These are phyloP conservation scores for Candida fluviatilis DNA, from an alignment of 805 yeast genomes.

Conservation along the genomic window DNA sequence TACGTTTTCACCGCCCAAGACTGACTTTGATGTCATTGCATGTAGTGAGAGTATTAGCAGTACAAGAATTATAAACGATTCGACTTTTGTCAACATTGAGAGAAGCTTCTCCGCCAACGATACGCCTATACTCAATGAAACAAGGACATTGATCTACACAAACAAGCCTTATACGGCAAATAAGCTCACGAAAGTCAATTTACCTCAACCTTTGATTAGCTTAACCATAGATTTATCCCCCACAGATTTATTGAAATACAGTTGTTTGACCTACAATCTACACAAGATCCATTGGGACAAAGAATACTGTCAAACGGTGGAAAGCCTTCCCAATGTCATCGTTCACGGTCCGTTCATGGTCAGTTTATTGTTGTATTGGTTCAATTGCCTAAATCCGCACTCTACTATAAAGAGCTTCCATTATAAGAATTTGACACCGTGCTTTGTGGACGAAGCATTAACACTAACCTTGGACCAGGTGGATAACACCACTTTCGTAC, in stretches of 20 bases:
- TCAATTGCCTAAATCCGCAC: slow-evolving; percentile 16
- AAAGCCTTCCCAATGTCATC: slow-evolving; percentile 57
- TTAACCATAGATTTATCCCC: slow-evolving; percentile 15
- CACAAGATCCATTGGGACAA: slow-evolving; percentile 79
- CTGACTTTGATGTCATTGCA: slow-evolving; percentile 30
- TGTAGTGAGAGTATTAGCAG: slow-evolving; percentile 53
- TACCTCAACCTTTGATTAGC: neutral
- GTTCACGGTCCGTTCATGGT: slow-evolving; percentile 83
- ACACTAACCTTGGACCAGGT: neutral
- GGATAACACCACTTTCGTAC: neutral
- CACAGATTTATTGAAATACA: slow-evolving; percentile 54
- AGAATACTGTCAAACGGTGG: slow-evolving; percentile 48
- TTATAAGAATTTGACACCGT: slow-evolving; percentile 50
- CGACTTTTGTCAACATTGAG: slow-evolving; percentile 51
- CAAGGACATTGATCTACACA: slow-evolving; percentile 60
- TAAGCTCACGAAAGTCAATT: no score
- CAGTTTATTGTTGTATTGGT: slow-evolving; percentile 55
- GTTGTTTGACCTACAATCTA: slow-evolving; percentile 75
- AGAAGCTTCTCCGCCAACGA: slow-evolving; percentile 37
- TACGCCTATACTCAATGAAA: slow-evolving; percentile 40
- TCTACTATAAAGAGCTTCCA: slow-evolving; percentile 26
- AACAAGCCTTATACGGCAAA: slow-evolving; percentile 26
- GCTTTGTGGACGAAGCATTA: slow-evolving; percentile 31
- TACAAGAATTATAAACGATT: slow-evolving; percentile 30
- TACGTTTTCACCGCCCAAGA: slow-evolving; percentile 26